Evolutionary conservation across 2,329 filamentous ascomycete genomes (phyloP).

Genomic region (Anthostomella pinea): DNA sequence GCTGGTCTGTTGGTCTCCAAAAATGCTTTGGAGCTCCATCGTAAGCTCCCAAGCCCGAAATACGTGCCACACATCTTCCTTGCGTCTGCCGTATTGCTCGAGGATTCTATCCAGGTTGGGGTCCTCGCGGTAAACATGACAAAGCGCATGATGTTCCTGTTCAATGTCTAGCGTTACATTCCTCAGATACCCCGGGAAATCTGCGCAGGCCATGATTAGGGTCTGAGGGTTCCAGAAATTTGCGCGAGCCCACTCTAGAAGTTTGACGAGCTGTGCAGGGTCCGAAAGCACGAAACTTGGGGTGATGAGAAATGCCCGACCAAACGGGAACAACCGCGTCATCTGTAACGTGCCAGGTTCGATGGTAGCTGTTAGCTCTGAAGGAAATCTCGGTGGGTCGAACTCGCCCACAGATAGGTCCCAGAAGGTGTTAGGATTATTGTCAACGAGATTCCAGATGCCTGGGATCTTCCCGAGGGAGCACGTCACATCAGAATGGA

Average conservation of each 20-base stretch:
- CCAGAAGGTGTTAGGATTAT: conserved; percentile 29
- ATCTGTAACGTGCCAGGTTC: conserved; percentile 34
- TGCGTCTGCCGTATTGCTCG: conserved; percentile 11
- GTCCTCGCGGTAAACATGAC: conserved; percentile 12
- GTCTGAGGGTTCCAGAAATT: conserved; percentile 21
- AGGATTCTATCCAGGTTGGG: conserved; percentile 13
- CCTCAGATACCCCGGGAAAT: conserved; percentile 36
- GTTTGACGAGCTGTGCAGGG: conserved; percentile 35
- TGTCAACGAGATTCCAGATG: conserved; percentile 24
- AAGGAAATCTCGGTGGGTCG: conserved; percentile 31
- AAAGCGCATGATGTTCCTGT: conserved; percentile 17
- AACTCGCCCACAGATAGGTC: conserved; percentile 25
- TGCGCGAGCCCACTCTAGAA: conserved; percentile 41
- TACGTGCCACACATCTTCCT: conserved; percentile 20
- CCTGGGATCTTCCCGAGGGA: conserved; percentile 26
- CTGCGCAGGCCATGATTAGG: conserved; percentile 35
- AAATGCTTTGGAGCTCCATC: conserved; percentile 23
- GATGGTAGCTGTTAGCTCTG: conserved; percentile 16
- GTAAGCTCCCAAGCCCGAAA: conserved; percentile 23
- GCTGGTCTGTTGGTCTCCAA: conserved; percentile 32
- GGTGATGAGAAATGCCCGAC: conserved; percentile 45
- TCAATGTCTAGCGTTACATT: conserved; percentile 35
- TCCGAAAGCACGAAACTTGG: conserved; percentile 49
- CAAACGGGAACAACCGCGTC: conserved; percentile 43
- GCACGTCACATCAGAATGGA: conserved; percentile 26